These are phyloP conservation scores for Capronia americana DNA, from an alignment of 2,329 filamentous ascomycete genomes.

Conservation along the genomic window DNA sequence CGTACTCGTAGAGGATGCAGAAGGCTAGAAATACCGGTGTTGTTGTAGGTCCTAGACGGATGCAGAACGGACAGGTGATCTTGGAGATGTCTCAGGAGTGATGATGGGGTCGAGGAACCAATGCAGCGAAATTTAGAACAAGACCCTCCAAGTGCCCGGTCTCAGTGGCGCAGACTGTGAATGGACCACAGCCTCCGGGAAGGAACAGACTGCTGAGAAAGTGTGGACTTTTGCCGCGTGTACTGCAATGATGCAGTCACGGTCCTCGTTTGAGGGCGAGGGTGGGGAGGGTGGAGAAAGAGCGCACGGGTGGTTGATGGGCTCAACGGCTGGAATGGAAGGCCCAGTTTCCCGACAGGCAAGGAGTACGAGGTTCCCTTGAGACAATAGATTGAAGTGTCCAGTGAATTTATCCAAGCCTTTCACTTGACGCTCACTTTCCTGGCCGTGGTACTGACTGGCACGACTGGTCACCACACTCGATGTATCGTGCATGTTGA, in stretches of 20 bases:
- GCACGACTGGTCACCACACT: neutral
- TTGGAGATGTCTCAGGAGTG: constrained; percentile 32
- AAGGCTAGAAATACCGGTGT: constrained; percentile 3
- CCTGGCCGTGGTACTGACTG: neutral
- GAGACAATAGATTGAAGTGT: neutral
- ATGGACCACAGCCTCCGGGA: constrained; percentile 5
- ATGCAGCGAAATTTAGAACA: constrained; percentile 25
- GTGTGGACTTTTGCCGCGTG: neutral
- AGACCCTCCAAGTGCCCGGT: constrained; percentile 11
- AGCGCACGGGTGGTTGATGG: neutral
- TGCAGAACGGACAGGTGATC: constrained; percentile 13
- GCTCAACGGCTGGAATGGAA: neutral
- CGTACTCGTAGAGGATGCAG: neutral
- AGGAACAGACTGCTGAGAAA: constrained; percentile 7
- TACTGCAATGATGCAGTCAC: neutral
- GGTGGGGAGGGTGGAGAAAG: neutral
- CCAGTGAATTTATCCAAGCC: neutral
- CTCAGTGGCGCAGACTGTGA: constrained; percentile 11
- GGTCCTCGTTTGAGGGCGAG: neutral
- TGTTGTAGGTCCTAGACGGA: constrained; percentile 1
- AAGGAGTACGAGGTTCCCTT: constrained; percentile 1
- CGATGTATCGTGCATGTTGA: neutral
- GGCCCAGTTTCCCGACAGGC: neutral
- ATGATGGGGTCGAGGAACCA: constrained; percentile 15
- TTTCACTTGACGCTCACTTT: neutral